These are phyloP conservation scores for Saposhnikovia divaricata DNA, from an alignment of 129 eudicot genomes.

Conservation along the genomic window DNA sequence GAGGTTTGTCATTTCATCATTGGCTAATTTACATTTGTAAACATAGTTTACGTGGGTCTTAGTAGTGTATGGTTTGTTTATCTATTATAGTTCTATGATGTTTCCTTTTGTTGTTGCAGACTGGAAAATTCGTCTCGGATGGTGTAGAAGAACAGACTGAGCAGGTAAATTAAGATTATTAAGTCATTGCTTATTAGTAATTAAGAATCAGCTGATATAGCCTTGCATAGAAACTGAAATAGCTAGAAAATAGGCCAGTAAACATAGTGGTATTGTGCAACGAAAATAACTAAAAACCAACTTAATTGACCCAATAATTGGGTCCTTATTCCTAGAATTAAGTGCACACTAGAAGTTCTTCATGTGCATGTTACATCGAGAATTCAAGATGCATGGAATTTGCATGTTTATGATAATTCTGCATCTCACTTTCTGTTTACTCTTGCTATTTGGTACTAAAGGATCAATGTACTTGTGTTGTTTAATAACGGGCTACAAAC, in stretches of 20 bases:
- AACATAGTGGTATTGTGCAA: too few relatives aligned
- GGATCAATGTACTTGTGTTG: neutral
- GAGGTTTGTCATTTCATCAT: conserved; percentile 39
- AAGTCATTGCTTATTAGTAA: neutral
- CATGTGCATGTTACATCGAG: neutral
- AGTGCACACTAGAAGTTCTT: too few relatives aligned
- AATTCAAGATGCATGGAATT: neutral
- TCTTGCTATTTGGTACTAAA: neutral
- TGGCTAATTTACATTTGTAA: neutral
- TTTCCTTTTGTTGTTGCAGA: conserved; percentile 45
- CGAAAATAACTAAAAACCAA: too few relatives aligned
- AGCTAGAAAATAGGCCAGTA: too few relatives aligned
- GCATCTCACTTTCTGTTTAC: neutral
- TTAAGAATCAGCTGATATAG: too few relatives aligned
- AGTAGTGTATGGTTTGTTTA: neutral
- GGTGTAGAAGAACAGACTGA: conserved; percentile 90
- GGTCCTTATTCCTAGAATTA: too few relatives aligned
- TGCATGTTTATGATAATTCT: neutral
- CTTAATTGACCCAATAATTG: too few relatives aligned
- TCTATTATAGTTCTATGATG: neutral
- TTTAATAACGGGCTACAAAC: neutral
- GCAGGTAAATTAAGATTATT: conserved; percentile 46
- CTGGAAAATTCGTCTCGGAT: conserved; percentile 79
- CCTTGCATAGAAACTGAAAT: too few relatives aligned
- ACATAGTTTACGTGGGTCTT: neutral